Evolutionary conservation across 2,329 filamentous ascomycete genomes (phyloP).

Genomic region (Periconia sp.): DNA sequence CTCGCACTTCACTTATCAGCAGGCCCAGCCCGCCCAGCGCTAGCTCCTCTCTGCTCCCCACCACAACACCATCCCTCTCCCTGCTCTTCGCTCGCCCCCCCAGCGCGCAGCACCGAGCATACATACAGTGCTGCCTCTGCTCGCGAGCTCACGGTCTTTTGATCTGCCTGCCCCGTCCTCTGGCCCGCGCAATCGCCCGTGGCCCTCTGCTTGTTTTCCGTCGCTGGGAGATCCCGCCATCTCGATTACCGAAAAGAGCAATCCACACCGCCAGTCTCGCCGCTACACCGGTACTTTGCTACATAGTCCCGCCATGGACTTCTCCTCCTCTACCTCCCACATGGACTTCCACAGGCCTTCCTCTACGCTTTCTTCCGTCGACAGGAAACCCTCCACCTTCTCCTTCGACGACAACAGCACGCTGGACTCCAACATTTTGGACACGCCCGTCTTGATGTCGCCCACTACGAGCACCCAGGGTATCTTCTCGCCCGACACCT

Average conservation of each 20-base stretch:
- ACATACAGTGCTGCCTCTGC: conserved; percentile 11
- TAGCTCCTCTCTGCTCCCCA: conserved; percentile 26
- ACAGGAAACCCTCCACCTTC: conserved; percentile 46
- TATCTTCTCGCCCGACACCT: conserved; percentile 60
- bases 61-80: conserved; percentile 21
- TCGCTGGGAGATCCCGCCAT: conserved; percentile 23
- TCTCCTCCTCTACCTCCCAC: conserved; percentile 32
- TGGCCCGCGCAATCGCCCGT: conserved; percentile 6
- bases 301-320: conserved; percentile 46
- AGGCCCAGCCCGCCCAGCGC: conserved; percentile 25
- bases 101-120: conserved; percentile 10
- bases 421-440: conserved; percentile 53
- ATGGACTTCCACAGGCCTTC: conserved; percentile 48
- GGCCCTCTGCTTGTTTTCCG: conserved; percentile 17
- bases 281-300: conserved; percentile 46
- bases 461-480: conserved; percentile 55
- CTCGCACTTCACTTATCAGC: conserved; percentile 27
- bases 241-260: conserved; percentile 41
- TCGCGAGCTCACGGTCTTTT: conserved; percentile 12
- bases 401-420: conserved; percentile 61
- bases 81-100: conserved; percentile 20
- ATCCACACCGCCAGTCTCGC: conserved; percentile 47
- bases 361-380: conserved; percentile 41
- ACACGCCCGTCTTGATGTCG: conserved; percentile 54
- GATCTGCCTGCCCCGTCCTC: background rate